Conservation (phyloP, 768 basidiomycete species). For the Tricholoma sp. region DNA sequence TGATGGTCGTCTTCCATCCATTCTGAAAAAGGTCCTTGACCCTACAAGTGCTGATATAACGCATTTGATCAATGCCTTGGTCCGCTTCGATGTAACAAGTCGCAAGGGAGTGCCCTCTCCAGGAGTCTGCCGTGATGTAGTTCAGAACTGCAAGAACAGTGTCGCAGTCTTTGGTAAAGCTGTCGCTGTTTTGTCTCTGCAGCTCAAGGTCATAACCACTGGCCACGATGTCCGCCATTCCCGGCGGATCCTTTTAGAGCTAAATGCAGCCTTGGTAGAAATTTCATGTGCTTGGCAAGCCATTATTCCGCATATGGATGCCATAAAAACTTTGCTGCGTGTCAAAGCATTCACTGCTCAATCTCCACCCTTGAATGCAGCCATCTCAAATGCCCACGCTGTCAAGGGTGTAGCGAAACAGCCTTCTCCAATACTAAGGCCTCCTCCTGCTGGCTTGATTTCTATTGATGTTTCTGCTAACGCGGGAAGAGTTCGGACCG, state of each 20-base stretch:
- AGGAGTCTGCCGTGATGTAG: conserved; percentile 65
- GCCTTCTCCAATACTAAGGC: conserved; percentile 14
- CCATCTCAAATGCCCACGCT: not conserved
- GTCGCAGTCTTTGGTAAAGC: conserved; percentile 84
- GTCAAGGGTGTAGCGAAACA: not conserved
- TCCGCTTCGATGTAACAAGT: conserved; percentile 84
- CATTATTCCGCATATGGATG: conserved; percentile 66
- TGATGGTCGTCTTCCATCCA: conserved; percentile 76
- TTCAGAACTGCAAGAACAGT: conserved; percentile 81
- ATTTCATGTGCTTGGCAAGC: conserved; percentile 80
- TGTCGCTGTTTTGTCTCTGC: conserved; percentile 74
- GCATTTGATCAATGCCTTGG: conserved; percentile 81
- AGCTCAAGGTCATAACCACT: conserved; percentile 70
- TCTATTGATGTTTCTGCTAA: conserved; percentile 3
- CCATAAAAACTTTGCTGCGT: conserved; percentile 60
- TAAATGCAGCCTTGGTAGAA: conserved; percentile 89
- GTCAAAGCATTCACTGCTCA: conserved; percentile 21
- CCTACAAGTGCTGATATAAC: conserved; percentile 79
- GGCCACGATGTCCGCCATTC: conserved; percentile 85
- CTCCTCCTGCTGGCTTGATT: conserved; percentile 15
- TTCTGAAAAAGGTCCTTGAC: conserved; percentile 80
- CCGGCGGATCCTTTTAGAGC: conserved; percentile 77
- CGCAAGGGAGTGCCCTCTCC: conserved; percentile 66
- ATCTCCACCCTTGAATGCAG: conserved; percentile 11
- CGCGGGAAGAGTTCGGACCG: conserved; percentile 44